These are phyloP conservation scores for Diplodia seriata DNA, from an alignment of 2,329 filamentous ascomycete genomes.

Conservation along the genomic window DNA sequence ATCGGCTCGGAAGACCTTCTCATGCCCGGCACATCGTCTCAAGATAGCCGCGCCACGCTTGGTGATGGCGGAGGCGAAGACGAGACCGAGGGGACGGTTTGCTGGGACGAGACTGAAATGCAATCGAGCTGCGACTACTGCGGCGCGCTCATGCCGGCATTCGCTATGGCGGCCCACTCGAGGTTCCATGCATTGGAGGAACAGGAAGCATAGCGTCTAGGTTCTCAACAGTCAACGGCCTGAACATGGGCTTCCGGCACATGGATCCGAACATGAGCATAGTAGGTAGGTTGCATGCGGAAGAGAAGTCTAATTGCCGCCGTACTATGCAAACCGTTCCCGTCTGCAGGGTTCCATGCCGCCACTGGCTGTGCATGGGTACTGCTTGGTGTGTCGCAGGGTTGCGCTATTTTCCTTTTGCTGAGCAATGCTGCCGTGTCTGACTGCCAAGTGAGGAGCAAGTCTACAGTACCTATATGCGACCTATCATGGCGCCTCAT, in stretches of 20 bases:
- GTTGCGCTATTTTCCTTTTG: slow-evolving; percentile 11
- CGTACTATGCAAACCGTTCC: not conserved
- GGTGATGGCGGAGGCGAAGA: slow-evolving; percentile 36
- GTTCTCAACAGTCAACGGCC: too few species aligned
- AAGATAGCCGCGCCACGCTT: slow-evolving; percentile 34
- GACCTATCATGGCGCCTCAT: slow-evolving; percentile 4
- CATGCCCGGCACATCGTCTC: slow-evolving; percentile 37
- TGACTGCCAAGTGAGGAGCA: not conserved
- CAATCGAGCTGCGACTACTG: slow-evolving; percentile 55
- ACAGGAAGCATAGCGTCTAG: slow-evolving; percentile 9
- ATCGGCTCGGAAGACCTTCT: slow-evolving; percentile 45
- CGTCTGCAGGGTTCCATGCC: not conserved
- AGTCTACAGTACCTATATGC: slow-evolving; percentile 11
- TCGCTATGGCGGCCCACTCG: slow-evolving; percentile 65
- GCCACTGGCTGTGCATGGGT: not conserved
- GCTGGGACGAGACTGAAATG: slow-evolving; percentile 43
- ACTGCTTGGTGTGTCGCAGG: not conserved
- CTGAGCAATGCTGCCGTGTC: slow-evolving; percentile 7
- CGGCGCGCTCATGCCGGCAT: slow-evolving; percentile 61
- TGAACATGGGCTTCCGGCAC: too few species aligned
- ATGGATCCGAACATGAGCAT: too few species aligned
- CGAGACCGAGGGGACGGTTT: slow-evolving; percentile 38
- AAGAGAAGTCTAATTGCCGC: not conserved
- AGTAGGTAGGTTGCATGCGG: too few species aligned
- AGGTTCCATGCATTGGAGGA: slow-evolving; percentile 55